Base-by-base conservation (phyloP, 768 basidiomycete genomes). In the Bullera alba region DNA sequence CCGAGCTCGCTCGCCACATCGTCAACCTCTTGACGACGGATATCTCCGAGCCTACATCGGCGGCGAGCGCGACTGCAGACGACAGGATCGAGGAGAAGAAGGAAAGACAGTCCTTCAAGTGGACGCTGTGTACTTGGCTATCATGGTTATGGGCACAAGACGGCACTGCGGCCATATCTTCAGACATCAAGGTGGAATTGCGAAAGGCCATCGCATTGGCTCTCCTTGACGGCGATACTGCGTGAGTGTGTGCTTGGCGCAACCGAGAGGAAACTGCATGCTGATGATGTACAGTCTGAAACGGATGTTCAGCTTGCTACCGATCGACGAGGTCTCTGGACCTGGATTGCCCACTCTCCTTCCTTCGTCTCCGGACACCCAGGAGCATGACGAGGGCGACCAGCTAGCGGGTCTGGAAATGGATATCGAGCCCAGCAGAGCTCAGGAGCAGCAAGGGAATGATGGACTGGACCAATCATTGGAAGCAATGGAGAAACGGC, bases 71-170 rank as follows among this genome's bases (percentile, higher is more conserved):
- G 15, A 16, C 2, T 26, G 1, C 1, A 14, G 44, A n/a, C 49
- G 41, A 22, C 23, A 42, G 4, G 44, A 59, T 26, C 22, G 45
- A 3, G 37, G 37, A 19, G 51, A 48, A 50, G 29, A 34, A 41
- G 22, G 42, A 48, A 46, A 23, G 22, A 14, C 23, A 43, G 2
- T 59, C 58, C 5, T 59, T 30, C 27, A 23, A 55, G 5, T 58
- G 54, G 54, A 43, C 50, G 2, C 48, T 63, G 22, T 50, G 45
- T 10, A 50, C 48, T 10, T 63, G 61, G 61, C 23, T 63, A 5
- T 10, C 53, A 10, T 54, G 42, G 46, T 19, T 63, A 5, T 63
- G 58, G 57, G 19, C 12, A 10, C 10, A 34, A 34, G n/a, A n/a
- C n/a, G n/a, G n/a, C n/a, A n/a, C n/a, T n/a, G n/a, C n/a, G n/a